A percentile compares a stretch with the other conserved stretches of the same genome.
These are phyloP conservation scores for Aspergillus pseudonomiae DNA, from an alignment of 2,329 filamentous ascomycete species.

Conservation along the genomic window DNA sequence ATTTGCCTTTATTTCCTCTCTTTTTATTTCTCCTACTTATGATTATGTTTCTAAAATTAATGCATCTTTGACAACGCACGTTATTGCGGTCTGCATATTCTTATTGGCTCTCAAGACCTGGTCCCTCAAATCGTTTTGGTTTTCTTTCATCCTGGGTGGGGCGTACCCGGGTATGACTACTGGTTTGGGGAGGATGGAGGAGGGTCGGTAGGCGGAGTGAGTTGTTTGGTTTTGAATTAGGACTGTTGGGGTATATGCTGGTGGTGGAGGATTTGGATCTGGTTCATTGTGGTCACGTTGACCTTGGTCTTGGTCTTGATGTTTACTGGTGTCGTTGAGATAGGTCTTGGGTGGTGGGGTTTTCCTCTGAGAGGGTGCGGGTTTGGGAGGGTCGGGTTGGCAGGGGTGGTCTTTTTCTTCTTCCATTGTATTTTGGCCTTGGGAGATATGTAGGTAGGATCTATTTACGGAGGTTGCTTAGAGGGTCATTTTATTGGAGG, in stretches of 20 bases:
- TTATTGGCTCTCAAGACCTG: too few species aligned
- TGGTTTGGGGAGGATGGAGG: slow-evolving; percentile 12
- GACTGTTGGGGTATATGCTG: background rate
- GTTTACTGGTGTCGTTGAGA: background rate
- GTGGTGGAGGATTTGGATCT: background rate
- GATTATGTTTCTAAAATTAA: too few species aligned
- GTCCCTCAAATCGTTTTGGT: too few species aligned
- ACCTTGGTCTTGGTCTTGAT: background rate
- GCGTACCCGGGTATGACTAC: slow-evolving; percentile 17
- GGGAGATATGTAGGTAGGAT: too few species aligned
- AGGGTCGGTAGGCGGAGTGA: background rate
- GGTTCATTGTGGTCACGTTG: too few species aligned
- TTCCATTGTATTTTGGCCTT: background rate
- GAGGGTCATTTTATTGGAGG: too few species aligned
- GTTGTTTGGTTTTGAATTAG: slow-evolving; percentile 14
- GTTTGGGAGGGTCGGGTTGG: background rate
- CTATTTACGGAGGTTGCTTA: too few species aligned
- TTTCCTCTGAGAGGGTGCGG: background rate
- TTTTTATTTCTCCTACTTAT: too few species aligned
- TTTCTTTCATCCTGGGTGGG: too few species aligned
- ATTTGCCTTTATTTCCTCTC: too few species aligned
- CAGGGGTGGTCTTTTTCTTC: background rate
- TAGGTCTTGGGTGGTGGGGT: background rate
- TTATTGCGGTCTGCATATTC: too few species aligned
- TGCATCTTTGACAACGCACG: too few species aligned